These are phyloP conservation scores for Stramenopiles sp. DNA, from an alignment of 352 stramenopile genomes.

Conservation along the genomic window DNA sequence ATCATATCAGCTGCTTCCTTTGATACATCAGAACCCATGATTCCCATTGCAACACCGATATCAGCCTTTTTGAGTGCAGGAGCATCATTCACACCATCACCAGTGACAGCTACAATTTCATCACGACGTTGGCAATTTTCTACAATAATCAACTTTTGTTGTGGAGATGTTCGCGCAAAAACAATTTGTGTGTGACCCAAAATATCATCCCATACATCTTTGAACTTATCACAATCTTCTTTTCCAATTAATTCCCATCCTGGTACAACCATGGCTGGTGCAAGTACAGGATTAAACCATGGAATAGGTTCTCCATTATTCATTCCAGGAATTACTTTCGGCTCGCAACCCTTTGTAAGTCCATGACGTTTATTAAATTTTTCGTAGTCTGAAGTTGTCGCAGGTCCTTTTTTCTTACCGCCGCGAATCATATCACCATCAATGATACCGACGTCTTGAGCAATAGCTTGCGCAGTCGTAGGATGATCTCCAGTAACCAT, in stretches of 20 bases:
- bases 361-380: not conserved
- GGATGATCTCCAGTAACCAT: conserved; percentile 98
- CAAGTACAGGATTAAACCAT: too few relatives aligned
- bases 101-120: conserved; percentile 70
- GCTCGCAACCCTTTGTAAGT: not conserved
- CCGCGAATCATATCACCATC: too few relatives aligned
- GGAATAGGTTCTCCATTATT: not conserved
- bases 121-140: conserved; percentile 38
- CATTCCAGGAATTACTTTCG: conserved; percentile 9
- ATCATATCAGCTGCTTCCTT: conserved; percentile 77
- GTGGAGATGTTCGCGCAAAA: conserved; percentile 65
- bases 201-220: conserved; percentile 81
- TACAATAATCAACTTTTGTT: conserved; percentile 77
- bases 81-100: conserved; percentile 87
- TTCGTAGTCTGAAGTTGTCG: too few relatives aligned
- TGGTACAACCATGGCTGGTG: conserved; percentile 11
- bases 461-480: conserved; percentile 77
- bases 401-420: too few relatives aligned
- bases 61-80: conserved; percentile 73
- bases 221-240: too few relatives aligned
- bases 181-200: conserved; percentile 55
- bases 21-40: conserved; percentile 71
- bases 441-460: too few relatives aligned
- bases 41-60: conserved; percentile 90
- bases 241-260: conserved; percentile 3